Evolutionary conservation across 2,329 filamentous ascomycete genomes (phyloP).

Genomic region (Colletotrichum sp.): DNA sequence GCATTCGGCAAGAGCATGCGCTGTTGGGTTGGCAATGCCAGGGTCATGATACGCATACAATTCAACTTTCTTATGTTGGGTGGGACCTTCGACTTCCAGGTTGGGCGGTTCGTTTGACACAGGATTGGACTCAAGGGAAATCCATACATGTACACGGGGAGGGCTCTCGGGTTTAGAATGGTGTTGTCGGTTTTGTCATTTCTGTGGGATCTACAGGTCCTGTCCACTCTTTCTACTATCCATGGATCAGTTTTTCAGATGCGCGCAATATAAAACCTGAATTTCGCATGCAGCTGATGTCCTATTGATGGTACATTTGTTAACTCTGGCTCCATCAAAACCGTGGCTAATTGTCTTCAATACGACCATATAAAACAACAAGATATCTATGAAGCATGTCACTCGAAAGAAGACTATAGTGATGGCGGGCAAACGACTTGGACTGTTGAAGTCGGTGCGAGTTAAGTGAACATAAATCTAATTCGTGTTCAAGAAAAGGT

Average conservation of each 20-base stretch:
- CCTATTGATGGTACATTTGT: background rate
- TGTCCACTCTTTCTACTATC: background rate
- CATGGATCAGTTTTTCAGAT: background rate
- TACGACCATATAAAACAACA: too few species aligned
- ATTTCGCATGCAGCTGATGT: background rate
- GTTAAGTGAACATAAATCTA: rapidly evolving
- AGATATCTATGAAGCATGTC: too few species aligned
- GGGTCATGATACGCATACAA: background rate
- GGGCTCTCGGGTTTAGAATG: background rate
- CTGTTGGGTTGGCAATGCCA: background rate
- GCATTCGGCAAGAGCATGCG: background rate
- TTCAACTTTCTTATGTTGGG: background rate
- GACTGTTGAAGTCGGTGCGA: too few species aligned
- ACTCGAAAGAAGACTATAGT: rapidly evolving
- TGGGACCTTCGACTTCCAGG: background rate
- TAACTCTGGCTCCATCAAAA: background rate
- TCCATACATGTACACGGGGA: background rate
- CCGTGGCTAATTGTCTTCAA: background rate
- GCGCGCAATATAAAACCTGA: background rate
- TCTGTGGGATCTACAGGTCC: background rate
- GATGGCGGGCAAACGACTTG: too few species aligned
- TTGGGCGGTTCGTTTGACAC: background rate
- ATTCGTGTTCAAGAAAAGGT: too few species aligned
- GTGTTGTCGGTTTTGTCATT: background rate
- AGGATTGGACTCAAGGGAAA: background rate